These are phyloP conservation scores for Leccinum pachyderme DNA, from an alignment of 1,284 basidiomycete species.

Conservation along the genomic window DNA sequence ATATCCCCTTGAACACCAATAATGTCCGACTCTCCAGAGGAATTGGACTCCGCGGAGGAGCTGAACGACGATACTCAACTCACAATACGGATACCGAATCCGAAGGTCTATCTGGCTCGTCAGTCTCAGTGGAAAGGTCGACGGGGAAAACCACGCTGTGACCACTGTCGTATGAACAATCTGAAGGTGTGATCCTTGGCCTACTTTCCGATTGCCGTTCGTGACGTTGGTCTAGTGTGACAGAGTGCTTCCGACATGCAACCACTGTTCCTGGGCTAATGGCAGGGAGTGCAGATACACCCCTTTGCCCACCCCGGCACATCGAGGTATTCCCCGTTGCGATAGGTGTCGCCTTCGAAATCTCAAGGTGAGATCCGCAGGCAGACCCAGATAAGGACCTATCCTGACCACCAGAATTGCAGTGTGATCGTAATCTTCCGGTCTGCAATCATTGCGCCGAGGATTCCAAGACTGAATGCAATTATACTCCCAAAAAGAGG, in stretches of 20 bases:
- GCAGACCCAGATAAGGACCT: not conserved
- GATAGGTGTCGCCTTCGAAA: conserved; percentile 64
- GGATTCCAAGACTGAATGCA: conserved; percentile 53
- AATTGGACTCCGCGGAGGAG: conserved; percentile 44
- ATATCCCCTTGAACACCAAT: conserved; percentile 11
- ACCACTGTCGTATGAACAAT: conserved; percentile 68
- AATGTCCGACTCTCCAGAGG: conserved; percentile 42
- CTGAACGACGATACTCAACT: conserved; percentile 56
- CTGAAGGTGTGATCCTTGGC: conserved; percentile 51
- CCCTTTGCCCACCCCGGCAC: conserved; percentile 67
- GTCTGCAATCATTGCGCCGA: conserved; percentile 64
- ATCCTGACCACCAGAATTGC: conserved; percentile 7
- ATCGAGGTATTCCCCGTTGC: conserved; percentile 70
- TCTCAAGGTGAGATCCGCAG: conserved; percentile 51
- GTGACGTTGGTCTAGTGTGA: conserved; percentile 51
- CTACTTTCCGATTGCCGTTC: conserved; percentile 6
- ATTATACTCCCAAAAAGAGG: conserved; percentile 67
- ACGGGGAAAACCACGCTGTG: conserved; percentile 68
- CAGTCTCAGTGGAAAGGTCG: conserved; percentile 71
- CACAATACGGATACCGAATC: conserved; percentile 61
- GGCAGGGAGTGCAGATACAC: conserved; percentile 68
- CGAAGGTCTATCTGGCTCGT: conserved; percentile 52
- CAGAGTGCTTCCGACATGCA: conserved; percentile 66
- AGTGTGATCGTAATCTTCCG: conserved; percentile 69
- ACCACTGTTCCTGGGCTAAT: conserved; percentile 65